phyloP scores from a whole-genome alignment of 208 protist species.

The Histomonas meleagridis region DNA sequence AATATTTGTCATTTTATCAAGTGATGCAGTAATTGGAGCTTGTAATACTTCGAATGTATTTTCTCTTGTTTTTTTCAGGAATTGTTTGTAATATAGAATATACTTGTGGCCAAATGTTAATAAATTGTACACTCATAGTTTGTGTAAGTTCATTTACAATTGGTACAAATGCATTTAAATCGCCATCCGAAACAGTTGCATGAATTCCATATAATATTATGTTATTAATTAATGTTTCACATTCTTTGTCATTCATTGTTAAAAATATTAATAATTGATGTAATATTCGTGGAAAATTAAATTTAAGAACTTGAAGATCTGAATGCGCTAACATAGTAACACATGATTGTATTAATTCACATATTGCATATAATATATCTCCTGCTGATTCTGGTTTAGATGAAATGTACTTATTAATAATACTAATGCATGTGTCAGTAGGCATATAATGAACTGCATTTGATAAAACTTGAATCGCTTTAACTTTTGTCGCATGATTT shows the following conservation, averaged over 20 bases:
- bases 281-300: not conserved
- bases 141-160: not conserved
- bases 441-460: not conserved
- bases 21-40: not conserved
- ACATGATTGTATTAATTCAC: not conserved
- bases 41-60: not conserved
- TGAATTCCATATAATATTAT: not conserved
- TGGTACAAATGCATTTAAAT: not conserved
- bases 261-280: not conserved
- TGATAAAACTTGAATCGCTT: not conserved
- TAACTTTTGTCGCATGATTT: not conserved
- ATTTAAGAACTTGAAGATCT: not conserved
- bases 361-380: not conserved
- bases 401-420: not conserved
- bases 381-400: slow-evolving; percentile 4
- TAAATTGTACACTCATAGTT: not conserved
- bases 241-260: not conserved
- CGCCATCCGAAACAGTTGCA: not conserved
- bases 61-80: not conserved
- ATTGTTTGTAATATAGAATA: not conserved
- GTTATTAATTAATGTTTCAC: not conserved
- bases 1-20: not conserved
- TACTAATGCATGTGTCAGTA: not conserved
- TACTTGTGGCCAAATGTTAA: not conserved
- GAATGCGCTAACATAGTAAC: not conserved